Base-by-base conservation (phyloP, 2,329 filamentous ascomycete genomes). In the Curvularia eragrostidis region DNA sequence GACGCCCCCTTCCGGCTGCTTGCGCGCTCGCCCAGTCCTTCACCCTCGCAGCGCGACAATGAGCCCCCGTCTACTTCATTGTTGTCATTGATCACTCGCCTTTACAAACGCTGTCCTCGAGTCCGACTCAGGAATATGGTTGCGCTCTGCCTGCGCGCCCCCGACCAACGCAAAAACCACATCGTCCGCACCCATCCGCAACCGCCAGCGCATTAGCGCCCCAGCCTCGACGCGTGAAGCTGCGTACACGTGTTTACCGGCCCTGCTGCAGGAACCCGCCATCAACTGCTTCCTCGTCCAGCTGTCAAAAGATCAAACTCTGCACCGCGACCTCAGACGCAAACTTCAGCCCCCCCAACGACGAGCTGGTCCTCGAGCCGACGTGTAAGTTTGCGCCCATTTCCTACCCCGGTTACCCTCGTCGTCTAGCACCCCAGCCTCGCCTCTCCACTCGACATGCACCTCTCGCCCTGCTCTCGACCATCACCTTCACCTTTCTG, bases 181-280 rank as follows among this genome's bases (percentile, higher is more conserved):
- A 47, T 42, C 34, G 50, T 57, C 36, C 28, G 24, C 42, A 26
- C 54, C 15, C 42, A 54, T 41, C 36, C 28, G 24, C 42, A 26
- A 53, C 15, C 42, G 52, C 41, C 53, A 69, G 64, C 36, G 53
- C 61, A 55, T 49, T 49, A 53, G 42, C 34, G 28, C 42, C 48
- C 56, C 43, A 44, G 49, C 52, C 52, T 62, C 52, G 68, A 75
- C 68, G 72, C 74, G 67, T 71, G 48, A 63, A 54, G 54, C 59
- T 57, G 58, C 28, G 53, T 56, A 62, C 61, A 68, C 68, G 67
- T 70, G 68, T 73, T 66, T 68, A 58, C 62, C 34, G 54, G 47
- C 48, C 63, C 57, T 54, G 54, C 55, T 53, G 56, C 59, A 55
- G 56, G 56, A 50, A 50, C 42, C 52, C 57, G 36, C 42, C 57